These are phyloP conservation scores for Fusarium setosum DNA, from an alignment of 2,329 filamentous ascomycete species.

Conservation along the genomic window DNA sequence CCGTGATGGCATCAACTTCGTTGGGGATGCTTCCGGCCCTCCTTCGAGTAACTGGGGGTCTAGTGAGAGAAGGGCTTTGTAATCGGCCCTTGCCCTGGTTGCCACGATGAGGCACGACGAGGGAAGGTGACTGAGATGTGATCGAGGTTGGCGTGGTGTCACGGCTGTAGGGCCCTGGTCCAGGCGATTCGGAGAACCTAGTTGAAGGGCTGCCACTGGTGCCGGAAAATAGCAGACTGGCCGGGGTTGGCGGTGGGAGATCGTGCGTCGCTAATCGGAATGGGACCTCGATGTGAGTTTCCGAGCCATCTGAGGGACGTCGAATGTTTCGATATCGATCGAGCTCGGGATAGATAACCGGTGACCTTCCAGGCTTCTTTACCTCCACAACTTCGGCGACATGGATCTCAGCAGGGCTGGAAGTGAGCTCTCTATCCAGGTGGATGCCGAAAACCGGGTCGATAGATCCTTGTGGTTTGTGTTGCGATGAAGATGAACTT, in stretches of 20 bases:
- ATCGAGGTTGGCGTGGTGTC: conserved; percentile 84
- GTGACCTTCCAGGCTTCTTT: conserved; percentile 52
- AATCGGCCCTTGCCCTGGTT: conserved; percentile 62
- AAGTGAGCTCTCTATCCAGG: conserved; percentile 55
- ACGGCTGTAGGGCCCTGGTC: conserved; percentile 77
- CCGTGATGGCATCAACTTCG: conserved; percentile 57
- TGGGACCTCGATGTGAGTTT: conserved; percentile 57
- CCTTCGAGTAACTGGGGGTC: conserved; percentile 71
- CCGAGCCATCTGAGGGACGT: conserved; percentile 49
- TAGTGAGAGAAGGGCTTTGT: conserved; percentile 64
- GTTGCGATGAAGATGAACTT: conserved; percentile 56
- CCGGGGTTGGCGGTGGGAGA: conserved; percentile 73
- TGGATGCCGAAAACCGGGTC: conserved; percentile 50
- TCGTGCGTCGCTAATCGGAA: conserved; percentile 72
- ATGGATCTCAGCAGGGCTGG: conserved; percentile 58
- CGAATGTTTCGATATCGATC: conserved; percentile 68
- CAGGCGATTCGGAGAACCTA: conserved; percentile 78
- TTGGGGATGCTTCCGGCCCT: conserved; percentile 66
- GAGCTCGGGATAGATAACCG: conserved; percentile 68
- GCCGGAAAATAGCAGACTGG: conserved; percentile 65
- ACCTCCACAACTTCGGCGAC: conserved; percentile 56
- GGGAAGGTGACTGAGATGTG: conserved; percentile 77
- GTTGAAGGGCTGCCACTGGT: conserved; percentile 80
- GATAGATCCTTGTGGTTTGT: conserved; percentile 50
- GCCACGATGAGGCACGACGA: conserved; percentile 61